These are phyloP conservation scores for Gracilariopsis chorda DNA, from an alignment of 23 red algal species.

Conservation along the genomic window DNA sequence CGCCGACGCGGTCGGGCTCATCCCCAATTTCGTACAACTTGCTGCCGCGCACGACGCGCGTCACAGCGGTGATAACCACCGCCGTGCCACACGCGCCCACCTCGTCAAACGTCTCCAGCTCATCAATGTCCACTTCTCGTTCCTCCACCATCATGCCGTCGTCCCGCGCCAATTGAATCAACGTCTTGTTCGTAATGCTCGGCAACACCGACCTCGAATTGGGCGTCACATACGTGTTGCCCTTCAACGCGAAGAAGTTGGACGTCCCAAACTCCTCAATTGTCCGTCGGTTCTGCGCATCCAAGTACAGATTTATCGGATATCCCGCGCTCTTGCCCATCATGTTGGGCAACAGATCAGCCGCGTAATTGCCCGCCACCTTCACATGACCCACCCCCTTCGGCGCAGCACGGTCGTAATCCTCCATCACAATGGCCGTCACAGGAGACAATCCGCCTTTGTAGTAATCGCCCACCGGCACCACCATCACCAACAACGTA, in stretches of 20 bases:
- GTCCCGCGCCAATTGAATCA: conserved; percentile 81
- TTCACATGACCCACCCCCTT: conserved; percentile 93
- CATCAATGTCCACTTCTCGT: conserved; percentile 72
- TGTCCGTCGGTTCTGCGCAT: conserved; percentile 65
- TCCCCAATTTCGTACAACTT: conserved; percentile 50
- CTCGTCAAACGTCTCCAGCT: conserved; percentile 83
- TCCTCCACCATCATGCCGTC: conserved; percentile 80
- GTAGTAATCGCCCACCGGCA: conserved; percentile 97
- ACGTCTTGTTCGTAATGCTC: conserved; percentile 90
- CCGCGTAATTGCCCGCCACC: conserved; percentile 95
- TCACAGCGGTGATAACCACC: conserved; percentile 95
- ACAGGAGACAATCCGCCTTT: conserved; percentile 89
- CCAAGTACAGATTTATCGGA: conserved; percentile 95
- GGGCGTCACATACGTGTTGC: conserved; percentile 84
- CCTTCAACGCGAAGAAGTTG: conserved; percentile 87
- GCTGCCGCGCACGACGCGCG: conserved; percentile 63
- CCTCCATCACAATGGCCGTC: conserved; percentile 76
- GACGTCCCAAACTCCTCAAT: conserved; percentile 98
- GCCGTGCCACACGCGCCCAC: conserved; percentile 93
- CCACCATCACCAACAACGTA: conserved; percentile 95
- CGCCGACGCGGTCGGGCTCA: conserved; percentile 67
- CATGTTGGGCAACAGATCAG: conserved; percentile 89
- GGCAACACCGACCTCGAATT: conserved; percentile 71
- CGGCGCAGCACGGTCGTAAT: conserved; percentile 91
- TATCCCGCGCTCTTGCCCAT: conserved; percentile 82